Evolutionary conservation across 192 early-diverging fungal species (phyloP).

Genomic region (Kickxella alabastrina): DNA sequence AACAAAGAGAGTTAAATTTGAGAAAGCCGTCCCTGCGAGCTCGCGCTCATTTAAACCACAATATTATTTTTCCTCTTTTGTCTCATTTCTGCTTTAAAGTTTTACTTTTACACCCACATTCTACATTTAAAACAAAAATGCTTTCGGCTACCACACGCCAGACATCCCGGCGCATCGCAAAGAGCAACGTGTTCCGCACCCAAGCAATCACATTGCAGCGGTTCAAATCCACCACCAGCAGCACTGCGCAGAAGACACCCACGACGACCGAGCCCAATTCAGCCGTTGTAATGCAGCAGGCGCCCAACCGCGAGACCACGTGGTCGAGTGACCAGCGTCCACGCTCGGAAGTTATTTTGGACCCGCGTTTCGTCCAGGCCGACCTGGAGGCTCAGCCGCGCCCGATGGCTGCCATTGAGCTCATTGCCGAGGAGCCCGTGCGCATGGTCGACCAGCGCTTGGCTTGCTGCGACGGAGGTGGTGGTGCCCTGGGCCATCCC

Average conservation of each 20-base stretch:
- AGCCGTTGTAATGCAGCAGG: constrained; percentile 58
- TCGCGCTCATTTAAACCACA: no score
- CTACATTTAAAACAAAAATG: constrained; percentile 6
- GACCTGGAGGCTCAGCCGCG: constrained; percentile 82
- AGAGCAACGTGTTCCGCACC: background rate
- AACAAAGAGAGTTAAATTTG: no score
- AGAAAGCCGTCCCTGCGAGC: no score
- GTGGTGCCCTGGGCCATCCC: constrained; percentile 88
- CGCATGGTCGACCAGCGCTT: constrained; percentile 67
- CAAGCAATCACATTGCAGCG: constrained; percentile 10
- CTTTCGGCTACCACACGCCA: constrained; percentile 19
- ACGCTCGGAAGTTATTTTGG: constrained; percentile 63
- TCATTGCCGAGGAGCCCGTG: constrained; percentile 86
- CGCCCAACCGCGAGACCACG: constrained; percentile 65
- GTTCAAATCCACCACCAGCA: constrained; percentile 39
- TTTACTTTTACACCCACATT: background rate
- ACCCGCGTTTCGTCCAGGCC: constrained; percentile 84
- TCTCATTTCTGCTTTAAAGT: background rate
- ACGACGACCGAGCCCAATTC: constrained; percentile 20
- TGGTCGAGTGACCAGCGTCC: constrained; percentile 79
- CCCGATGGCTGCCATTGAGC: constrained; percentile 84
- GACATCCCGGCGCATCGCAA: constrained; percentile 20
- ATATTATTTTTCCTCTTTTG: background rate
- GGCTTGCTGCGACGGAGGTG: constrained; percentile 85
- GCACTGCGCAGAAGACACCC: constrained; percentile 7